Evolutionary conservation across 2,329 filamentous ascomycete genomes (phyloP).

Genomic region (Blumeria graminis): DNA sequence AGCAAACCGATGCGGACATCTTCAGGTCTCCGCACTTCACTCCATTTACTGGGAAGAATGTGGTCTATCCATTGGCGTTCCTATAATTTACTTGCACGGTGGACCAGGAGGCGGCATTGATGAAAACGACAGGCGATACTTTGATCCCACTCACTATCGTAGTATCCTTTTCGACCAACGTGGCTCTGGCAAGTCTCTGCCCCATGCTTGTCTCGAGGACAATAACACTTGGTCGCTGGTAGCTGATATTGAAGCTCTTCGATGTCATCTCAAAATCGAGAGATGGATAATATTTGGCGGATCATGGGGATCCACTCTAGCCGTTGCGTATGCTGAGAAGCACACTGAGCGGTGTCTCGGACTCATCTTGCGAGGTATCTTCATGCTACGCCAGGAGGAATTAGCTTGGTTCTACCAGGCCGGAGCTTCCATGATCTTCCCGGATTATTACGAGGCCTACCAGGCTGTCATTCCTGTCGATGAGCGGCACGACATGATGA

Average conservation of each 20-base stretch:
- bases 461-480: conserved; percentile 16
- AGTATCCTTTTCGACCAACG: conserved; percentile 24
- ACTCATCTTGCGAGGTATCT: conserved; percentile 21
- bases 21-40: conserved; percentile 12
- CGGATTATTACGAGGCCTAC: conserved; percentile 18
- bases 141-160: conserved; percentile 21
- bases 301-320: conserved; percentile 23
- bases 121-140: conserved; percentile 19
- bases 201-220: conserved; percentile 18
- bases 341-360: conserved; percentile 18
- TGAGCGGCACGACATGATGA: conserved; percentile 17
- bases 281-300: conserved; percentile 25
- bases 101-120: conserved; percentile 19
- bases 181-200: conserved; percentile 20
- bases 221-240: conserved; percentile 23
- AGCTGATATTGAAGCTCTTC: conserved; percentile 21
- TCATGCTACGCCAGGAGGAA: conserved; percentile 17
- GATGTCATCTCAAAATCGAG: conserved; percentile 18
- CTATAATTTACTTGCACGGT: conserved; percentile 21
- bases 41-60: conserved; percentile 14
- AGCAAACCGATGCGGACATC: conserved; percentile 9
- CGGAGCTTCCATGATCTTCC: conserved; percentile 15
- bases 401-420: conserved; percentile 17
- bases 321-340: conserved; percentile 21
- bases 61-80: conserved; percentile 8